Base-by-base conservation (phyloP, 2,329 filamentous ascomycete genomes). In the Gnomoniopsis smithogilvyi region DNA sequence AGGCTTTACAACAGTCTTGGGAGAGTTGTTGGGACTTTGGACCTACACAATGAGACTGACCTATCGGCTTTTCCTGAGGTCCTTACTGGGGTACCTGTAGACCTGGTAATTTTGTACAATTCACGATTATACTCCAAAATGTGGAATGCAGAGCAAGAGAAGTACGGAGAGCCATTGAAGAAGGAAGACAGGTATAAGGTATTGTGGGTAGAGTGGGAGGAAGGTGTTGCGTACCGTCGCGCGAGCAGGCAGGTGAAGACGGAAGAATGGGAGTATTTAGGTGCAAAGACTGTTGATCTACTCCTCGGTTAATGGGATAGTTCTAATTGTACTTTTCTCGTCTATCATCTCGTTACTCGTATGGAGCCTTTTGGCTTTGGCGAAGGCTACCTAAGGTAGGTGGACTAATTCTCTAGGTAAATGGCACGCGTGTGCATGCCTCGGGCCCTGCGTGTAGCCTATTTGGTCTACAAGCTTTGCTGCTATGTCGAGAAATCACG, bases 161-260 rank as follows among this genome's bases (percentile, higher is more conserved):
- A 34, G n/a, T 54, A 36, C 43, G 47, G 3, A 11, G 19, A 45
- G 22, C 22, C 19, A 14, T 46, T 49, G 22, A 49, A 11, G 12
- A 55, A 10, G 4, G 3, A 19, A 1, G 51, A 54, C 8, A 21
- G 21, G 21, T 51, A 59, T 47, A 26, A n/a, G 26, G 51, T 59
- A 6, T 38, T 59, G 6, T 56, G 52, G 51, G 21, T 51, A 15
- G 47, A 59, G 17, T 59, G 52, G 51, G 30, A 21, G 38, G 47
- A 51, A 14, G 52, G 52, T 19, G 21, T 59, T 10, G 52, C 52
- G 1, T 51, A 59, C 46, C 57, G 57, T 7, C 53, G 26, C 12
- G 43, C 53, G 21, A 48, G 53, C 43, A 30, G 53, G 3, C 22
- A 38, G 17, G 21, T 48, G 15, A 19, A 33, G 26, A 34, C 43